These are phyloP conservation scores for Glycine latifolia DNA, from an alignment of 306 rosid genomes.

Conservation along the genomic window DNA sequence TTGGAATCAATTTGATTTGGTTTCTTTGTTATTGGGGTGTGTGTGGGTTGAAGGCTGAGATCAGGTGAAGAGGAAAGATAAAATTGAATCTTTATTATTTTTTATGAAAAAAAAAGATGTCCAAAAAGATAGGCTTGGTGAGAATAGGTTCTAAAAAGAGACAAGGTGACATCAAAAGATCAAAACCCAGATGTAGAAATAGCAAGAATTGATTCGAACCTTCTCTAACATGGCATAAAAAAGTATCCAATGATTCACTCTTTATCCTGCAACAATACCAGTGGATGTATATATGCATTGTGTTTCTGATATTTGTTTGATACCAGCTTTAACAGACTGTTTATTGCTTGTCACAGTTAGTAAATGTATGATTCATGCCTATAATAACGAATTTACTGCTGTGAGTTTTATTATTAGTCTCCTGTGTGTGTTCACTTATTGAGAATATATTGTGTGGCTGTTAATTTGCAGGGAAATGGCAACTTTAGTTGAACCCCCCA, in stretches of 20 bases:
- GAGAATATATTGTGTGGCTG: constrained; percentile 20
- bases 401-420: constrained; percentile 24
- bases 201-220: constrained; percentile 68
- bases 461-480: constrained; percentile 71
- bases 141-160: constrained; percentile 45
- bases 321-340: constrained; percentile 32
- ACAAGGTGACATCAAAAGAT: constrained; percentile 54
- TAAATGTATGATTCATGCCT: constrained; percentile 32
- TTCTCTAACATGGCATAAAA: constrained; percentile 36
- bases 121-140: constrained; percentile 28
- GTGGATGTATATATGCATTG: constrained; percentile 23
- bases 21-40: constrained; percentile 26
- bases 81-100: constrained; percentile 39
- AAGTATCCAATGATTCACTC: constrained; percentile 30
- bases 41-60: constrained; percentile 32
- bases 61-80: constrained; percentile 35
- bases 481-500: constrained; percentile 72
- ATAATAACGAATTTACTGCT: constrained; percentile 17
- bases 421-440: constrained; percentile 37
- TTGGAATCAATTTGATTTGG: constrained; percentile 42
- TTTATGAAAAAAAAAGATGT: neutral
- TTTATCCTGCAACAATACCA: constrained; percentile 24
- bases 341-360: constrained; percentile 27
- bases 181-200: constrained; percentile 56
- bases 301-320: constrained; percentile 28